Base-by-base conservation (phyloP, 2,329 filamentous ascomycete species). In the Alternaria gaisen region DNA sequence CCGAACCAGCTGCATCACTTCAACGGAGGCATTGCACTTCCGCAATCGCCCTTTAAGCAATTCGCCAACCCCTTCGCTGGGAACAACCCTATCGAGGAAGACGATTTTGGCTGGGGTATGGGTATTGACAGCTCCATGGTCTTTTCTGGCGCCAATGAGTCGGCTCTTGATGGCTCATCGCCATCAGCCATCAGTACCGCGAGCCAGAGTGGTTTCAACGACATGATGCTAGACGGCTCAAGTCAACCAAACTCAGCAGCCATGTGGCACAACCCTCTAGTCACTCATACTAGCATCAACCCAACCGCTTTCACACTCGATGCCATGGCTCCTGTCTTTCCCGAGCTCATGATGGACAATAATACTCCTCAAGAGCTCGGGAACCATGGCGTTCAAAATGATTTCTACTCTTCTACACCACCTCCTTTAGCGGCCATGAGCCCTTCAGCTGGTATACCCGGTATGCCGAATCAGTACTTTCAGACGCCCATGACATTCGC, bases 171-270 rank as follows among this genome's bases (percentile, higher is more conserved):
- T 72, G 93, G 91, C 60, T 98, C 95, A 11, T 98, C 95, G 14
- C 95, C 95, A 16, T 98, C 95, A 9, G 93, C 93, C 47, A 94
- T 98, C 78, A 98, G 94, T 82, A 97, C 92, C 43, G 92, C 92
- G 60, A 98, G 94, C 80, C 94, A 96, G 74, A 94, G 91, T 77
- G 92, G 90, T 52, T 91, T 94, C 78, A 96, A 92, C 79, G 95
- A 98, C 76, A 88, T 93, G 61, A 93, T 97, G 90, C 84, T 95
- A 59, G 93, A 97, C 78, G 92, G 92, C 30, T 82, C 80, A 28
- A 79, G 79, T 22, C 77, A 79, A 56, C 72, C 74, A 30, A 75
- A 76, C 26, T 77, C 77, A 18, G 66, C 71, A 52, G 67, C 74
- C 38, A 75, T 79, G 72, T 80, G 79, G 79, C 75, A 79, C 43